These are phyloP conservation scores for Calcarisporium arbuscula DNA, from an alignment of 2,329 filamentous ascomycete genomes.

Conservation along the genomic window DNA sequence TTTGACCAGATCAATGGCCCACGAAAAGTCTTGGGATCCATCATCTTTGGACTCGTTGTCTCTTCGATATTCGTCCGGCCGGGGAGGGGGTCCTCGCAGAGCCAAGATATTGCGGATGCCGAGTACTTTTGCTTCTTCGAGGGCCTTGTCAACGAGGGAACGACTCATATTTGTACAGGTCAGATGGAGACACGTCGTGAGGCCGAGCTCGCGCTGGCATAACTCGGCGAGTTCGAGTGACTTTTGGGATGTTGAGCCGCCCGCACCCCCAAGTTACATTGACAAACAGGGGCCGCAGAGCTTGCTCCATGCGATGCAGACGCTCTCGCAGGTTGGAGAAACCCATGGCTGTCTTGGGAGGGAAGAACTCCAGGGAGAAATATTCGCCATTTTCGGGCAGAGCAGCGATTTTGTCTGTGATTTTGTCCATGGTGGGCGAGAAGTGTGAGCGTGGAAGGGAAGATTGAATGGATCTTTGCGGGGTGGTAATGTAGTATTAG, in stretches of 20 bases:
- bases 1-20: slow-evolving; percentile 80
- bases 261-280: slow-evolving; percentile 98
- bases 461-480: too few relatives aligned
- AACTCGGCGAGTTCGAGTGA: slow-evolving; percentile 92
- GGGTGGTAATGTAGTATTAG: too few relatives aligned
- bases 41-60: slow-evolving; percentile 52
- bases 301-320: slow-evolving; percentile 89
- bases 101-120: slow-evolving; percentile 94
- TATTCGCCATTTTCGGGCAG: slow-evolving; percentile 75
- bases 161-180: slow-evolving; percentile 98
- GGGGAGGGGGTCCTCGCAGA: slow-evolving; percentile 81
- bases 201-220: slow-evolving; percentile 82
- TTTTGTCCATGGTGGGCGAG: slow-evolving; percentile 69
- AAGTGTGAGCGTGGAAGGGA: too few relatives aligned
- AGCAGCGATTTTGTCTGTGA: slow-evolving; percentile 91
- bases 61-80: slow-evolving; percentile 77
- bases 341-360: slow-evolving; percentile 93
- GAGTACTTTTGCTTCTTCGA: slow-evolving; percentile 84
- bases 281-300: slow-evolving; percentile 85
- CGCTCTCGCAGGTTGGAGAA: slow-evolving; percentile 90
- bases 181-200: slow-evolving; percentile 92
- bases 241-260: slow-evolving; percentile 84
- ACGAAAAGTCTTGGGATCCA: slow-evolving; percentile 73
- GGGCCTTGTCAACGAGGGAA: slow-evolving; percentile 74
- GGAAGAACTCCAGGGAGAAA: slow-evolving; percentile 99